phyloP scores from a whole-genome alignment of 2,329 filamentous ascomycete species.

The Cladophialophora exuberans region DNA sequence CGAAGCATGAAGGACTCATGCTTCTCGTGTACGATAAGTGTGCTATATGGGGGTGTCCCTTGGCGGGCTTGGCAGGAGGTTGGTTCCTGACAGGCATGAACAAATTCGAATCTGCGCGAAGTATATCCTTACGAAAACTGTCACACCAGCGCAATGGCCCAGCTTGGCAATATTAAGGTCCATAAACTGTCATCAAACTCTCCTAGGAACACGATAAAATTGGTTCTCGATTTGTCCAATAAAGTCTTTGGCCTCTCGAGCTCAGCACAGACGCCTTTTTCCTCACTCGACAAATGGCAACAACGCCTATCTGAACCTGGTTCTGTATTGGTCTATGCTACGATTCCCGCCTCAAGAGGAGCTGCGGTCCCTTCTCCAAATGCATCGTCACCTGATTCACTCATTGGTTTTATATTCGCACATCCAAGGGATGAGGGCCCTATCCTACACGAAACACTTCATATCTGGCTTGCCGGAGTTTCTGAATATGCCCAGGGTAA shows the following conservation, averaged over 20 bases:
- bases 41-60: too few relatives aligned
- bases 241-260: constrained; percentile 9
- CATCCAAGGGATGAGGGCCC: neutral
- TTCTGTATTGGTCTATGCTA: constrained; percentile 7
- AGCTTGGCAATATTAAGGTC: neutral
- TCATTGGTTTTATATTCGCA: constrained; percentile 15
- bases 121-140: too few relatives aligned
- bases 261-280: constrained; percentile 12
- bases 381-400: neutral
- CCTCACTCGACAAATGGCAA: constrained; percentile 18
- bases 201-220: neutral
- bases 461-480: constrained; percentile 19
- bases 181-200: neutral
- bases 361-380: neutral
- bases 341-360: too few relatives aligned
- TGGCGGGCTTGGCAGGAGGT: too few relatives aligned
- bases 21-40: too few relatives aligned
- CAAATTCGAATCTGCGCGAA: too few relatives aligned
- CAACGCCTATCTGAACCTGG: neutral
- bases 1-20: too few relatives aligned
- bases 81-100: too few relatives aligned
- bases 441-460: constrained; percentile 3
- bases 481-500: constrained; percentile 1
- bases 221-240: constrained; percentile 4
- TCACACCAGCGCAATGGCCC: too few relatives aligned